Evolutionary conservation across 2,329 filamentous ascomycete genomes (phyloP).

Genomic region (Myriosclerotinia scirpicola): DNA sequence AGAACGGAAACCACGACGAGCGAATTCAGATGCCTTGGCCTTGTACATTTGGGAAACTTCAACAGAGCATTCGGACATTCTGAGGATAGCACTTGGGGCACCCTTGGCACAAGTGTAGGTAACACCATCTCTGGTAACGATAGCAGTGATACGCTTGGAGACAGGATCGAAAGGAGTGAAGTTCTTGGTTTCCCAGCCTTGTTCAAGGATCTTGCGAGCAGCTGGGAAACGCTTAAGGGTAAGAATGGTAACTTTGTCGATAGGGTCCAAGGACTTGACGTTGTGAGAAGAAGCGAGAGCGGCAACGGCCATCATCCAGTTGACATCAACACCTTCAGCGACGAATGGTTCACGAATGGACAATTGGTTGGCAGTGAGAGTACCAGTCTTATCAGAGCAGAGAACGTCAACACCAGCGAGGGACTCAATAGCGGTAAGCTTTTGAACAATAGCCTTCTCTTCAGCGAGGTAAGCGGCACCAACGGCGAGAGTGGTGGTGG

Average conservation of each 20-base stretch:
- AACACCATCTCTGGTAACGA: conserved; percentile 68
- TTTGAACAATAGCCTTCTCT: conserved; percentile 78
- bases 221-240: conserved; percentile 76
- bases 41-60: conserved; percentile 66
- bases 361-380: conserved; percentile 72
- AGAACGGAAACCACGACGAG: conserved; percentile 76
- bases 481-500: conserved; percentile 74
- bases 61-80: conserved; percentile 65
- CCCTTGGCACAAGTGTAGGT: conserved; percentile 74
- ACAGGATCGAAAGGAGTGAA: conserved; percentile 78
- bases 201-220: conserved; percentile 71
- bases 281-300: conserved; percentile 77
- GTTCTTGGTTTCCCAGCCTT: conserved; percentile 75
- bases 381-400: conserved; percentile 82
- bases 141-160: conserved; percentile 74
- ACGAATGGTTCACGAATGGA: conserved; percentile 76
- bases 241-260: conserved; percentile 76
- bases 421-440: conserved; percentile 76
- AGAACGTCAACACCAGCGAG: conserved; percentile 74
- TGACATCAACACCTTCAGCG: conserved; percentile 72
- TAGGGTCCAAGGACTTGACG: conserved; percentile 74
- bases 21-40: conserved; percentile 72
- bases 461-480: conserved; percentile 75
- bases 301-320: conserved; percentile 83
- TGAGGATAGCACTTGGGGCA: conserved; percentile 73